These are phyloP conservation scores for Candida tammaniensis DNA, from an alignment of 805 yeast genomes.

Conservation along the genomic window DNA sequence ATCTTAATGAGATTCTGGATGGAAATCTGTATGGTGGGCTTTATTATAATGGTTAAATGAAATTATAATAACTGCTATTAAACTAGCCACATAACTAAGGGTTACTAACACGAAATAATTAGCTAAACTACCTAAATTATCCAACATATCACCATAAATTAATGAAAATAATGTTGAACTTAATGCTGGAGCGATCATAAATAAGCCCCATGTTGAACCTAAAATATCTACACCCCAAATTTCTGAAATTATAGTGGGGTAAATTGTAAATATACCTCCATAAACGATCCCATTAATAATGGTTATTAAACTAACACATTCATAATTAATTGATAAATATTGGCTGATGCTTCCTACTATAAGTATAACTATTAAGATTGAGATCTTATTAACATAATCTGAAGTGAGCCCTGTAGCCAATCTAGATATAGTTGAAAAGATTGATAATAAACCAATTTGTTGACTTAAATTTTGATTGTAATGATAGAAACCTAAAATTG, in stretches of 20 bases:
- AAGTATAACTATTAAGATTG: slow-evolving; percentile 27
- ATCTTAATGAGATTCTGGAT: too few species aligned
- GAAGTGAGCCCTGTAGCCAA: slow-evolving; percentile 64
- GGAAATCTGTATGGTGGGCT: too few species aligned
- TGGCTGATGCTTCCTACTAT: slow-evolving; percentile 34
- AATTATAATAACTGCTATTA: slow-evolving; percentile 16
- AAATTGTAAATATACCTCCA: slow-evolving; percentile 82
- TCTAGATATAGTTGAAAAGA: slow-evolving; percentile 69
- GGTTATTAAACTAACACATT: slow-evolving; percentile 25
- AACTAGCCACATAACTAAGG: slow-evolving; percentile 23
- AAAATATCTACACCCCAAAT: slow-evolving; percentile 86
- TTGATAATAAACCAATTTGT: slow-evolving; percentile 61
- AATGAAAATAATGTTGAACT: slow-evolving; percentile 72
- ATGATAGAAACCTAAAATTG: slow-evolving; percentile 48
- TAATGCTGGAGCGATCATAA: slow-evolving; percentile 84
- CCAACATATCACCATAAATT: slow-evolving; percentile 64
- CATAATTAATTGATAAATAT: slow-evolving; percentile 16
- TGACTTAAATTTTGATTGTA: slow-evolving; percentile 23
- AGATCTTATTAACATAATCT: slow-evolving; percentile 48
- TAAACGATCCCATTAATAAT: slow-evolving; percentile 65
- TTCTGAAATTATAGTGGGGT: slow-evolving; percentile 78
- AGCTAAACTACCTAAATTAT: slow-evolving; percentile 27
- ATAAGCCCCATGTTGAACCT: slow-evolving; percentile 92
- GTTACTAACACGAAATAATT: slow-evolving; percentile 27
- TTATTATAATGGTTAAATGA: too few species aligned